phyloP scores from a whole-genome alignment of 2,329 filamentous ascomycete genomes.

The Rosellinia necatrix region DNA sequence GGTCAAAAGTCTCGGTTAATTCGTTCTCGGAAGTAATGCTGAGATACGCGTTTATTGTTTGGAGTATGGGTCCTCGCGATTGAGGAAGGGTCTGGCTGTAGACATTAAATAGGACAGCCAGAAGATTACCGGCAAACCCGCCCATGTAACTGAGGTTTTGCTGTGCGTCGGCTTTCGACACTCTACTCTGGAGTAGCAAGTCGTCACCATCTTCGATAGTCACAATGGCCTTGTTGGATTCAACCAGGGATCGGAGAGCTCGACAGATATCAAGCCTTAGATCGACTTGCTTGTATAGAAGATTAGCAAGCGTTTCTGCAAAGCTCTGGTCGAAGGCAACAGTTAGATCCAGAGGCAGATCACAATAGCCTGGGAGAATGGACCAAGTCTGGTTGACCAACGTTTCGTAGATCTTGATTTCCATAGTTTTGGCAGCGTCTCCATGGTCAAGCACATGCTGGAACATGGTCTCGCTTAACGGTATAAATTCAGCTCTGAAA shows the following conservation, averaged over 20 bases:
- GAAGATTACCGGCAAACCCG: constrained; percentile 80
- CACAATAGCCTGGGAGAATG: constrained; percentile 90
- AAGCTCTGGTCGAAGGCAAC: constrained; percentile 84
- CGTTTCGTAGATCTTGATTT: constrained; percentile 92
- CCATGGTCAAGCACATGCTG: constrained; percentile 86
- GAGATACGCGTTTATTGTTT: constrained; percentile 92
- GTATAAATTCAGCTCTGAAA: constrained; percentile 85
- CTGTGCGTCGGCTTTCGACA: constrained; percentile 74
- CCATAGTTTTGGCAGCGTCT: constrained; percentile 84
- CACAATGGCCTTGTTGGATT: constrained; percentile 85
- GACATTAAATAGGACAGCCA: constrained; percentile 98
- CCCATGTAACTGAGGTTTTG: constrained; percentile 84
- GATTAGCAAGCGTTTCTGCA: constrained; percentile 86
- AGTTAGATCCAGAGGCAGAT: constrained; percentile 79
- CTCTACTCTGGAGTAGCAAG: constrained; percentile 75
- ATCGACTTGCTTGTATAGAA: constrained; percentile 90
- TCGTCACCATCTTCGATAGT: constrained; percentile 72
- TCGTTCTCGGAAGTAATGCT: constrained; percentile 82
- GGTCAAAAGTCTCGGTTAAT: constrained; percentile 84
- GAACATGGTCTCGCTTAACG: constrained; percentile 87
- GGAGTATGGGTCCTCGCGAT: constrained; percentile 85
- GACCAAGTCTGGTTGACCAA: constrained; percentile 96
- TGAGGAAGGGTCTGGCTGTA: constrained; percentile 96
- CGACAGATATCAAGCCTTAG: constrained; percentile 86
- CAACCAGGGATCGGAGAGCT: constrained; percentile 82